Conservation (phyloP, 2,329 filamentous ascomycete genomes). For the Trichophyton verrucosum region DNA sequence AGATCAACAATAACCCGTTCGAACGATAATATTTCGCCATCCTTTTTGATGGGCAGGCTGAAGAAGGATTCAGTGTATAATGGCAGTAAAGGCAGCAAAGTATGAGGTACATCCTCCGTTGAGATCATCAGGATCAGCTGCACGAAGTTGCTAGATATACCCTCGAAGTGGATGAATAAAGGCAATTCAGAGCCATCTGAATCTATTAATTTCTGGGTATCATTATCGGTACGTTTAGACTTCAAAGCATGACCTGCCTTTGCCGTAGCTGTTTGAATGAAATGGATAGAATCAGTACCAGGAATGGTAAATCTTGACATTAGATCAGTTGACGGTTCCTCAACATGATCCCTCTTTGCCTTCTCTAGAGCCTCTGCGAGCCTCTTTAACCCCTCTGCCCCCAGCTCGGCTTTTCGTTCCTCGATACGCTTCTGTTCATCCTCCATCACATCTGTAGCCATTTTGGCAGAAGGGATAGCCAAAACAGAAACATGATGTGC, state of each 20-base stretch:
- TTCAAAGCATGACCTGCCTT: slow-evolving; percentile 65
- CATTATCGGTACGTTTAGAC: slow-evolving; percentile 54
- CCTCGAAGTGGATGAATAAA: slow-evolving; percentile 92
- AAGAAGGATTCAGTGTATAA: slow-evolving; percentile 91
- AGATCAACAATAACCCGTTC: slow-evolving; percentile 86
- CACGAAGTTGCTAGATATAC: slow-evolving; percentile 86
- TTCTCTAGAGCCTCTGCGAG: slow-evolving; percentile 64
- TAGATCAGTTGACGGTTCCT: slow-evolving; percentile 69
- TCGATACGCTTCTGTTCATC: slow-evolving; percentile 70
- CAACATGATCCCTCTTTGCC: slow-evolving; percentile 80
- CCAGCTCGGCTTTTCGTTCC: slow-evolving; percentile 65
- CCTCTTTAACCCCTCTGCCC: slow-evolving; percentile 64
- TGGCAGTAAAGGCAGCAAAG: slow-evolving; percentile 69
- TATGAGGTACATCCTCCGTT: slow-evolving; percentile 62
- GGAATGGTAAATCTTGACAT: slow-evolving; percentile 74
- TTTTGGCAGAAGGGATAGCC: slow-evolving; percentile 67
- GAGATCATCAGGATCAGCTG: slow-evolving; percentile 71
- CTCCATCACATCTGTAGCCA: slow-evolving; percentile 68
- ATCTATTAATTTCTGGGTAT: slow-evolving; percentile 66
- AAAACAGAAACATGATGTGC: slow-evolving; percentile 79
- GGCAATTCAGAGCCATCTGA: slow-evolving; percentile 51
- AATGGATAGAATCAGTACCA: slow-evolving; percentile 80
- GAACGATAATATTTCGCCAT: slow-evolving; percentile 68
- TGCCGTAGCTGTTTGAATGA: slow-evolving; percentile 78
- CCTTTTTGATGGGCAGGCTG: slow-evolving; percentile 68